Conservation (phyloP, 768 basidiomycete species). For the Pleurotus sapidus region DNA sequence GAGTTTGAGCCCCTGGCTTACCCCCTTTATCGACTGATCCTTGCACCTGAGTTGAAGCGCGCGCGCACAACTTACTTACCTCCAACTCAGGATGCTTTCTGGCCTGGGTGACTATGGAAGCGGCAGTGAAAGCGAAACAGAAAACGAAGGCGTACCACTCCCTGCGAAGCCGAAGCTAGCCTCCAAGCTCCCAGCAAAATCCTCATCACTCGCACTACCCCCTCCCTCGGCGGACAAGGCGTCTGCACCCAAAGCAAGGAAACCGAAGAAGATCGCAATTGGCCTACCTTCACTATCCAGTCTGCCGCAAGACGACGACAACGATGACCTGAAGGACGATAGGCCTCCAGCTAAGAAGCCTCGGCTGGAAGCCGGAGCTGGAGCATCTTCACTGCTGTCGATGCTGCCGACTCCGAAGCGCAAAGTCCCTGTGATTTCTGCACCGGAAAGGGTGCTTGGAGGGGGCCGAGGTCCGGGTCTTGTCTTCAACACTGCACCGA, state of each 20-base stretch:
- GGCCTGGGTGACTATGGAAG: conserved; percentile 79
- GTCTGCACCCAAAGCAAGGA: conserved; percentile 33
- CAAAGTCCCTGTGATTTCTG: conserved; percentile 36
- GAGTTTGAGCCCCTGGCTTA: no score
- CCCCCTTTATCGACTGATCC: no score
- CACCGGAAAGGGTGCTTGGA: conserved; percentile 59
- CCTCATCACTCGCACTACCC: conserved; percentile 10
- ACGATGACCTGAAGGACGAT: conserved; percentile 34
- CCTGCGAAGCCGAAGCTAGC: conserved; percentile 15
- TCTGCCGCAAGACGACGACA: conserved; percentile 31
- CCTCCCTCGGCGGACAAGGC: conserved; percentile 14
- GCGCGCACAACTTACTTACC: no score
- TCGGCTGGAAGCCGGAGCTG: conserved; percentile 51
- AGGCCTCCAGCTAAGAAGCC: conserved; percentile 59
- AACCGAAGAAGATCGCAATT: conserved; percentile 60
- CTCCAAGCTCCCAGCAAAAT: conserved; percentile 26
- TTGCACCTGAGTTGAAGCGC: no score
- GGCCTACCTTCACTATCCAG: conserved; percentile 45
- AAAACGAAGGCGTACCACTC: conserved; percentile 12
- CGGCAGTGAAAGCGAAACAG: conserved; percentile 49
- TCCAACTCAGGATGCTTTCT: conserved; percentile 45
- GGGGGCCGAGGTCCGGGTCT: conserved; percentile 59
- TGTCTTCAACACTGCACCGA: conserved; percentile 45
- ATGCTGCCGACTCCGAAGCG: conserved; percentile 79
- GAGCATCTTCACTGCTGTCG: conserved; percentile 59